Conservation (phyloP, 306 rosid species). For the Cicer yamashitae region DNA sequence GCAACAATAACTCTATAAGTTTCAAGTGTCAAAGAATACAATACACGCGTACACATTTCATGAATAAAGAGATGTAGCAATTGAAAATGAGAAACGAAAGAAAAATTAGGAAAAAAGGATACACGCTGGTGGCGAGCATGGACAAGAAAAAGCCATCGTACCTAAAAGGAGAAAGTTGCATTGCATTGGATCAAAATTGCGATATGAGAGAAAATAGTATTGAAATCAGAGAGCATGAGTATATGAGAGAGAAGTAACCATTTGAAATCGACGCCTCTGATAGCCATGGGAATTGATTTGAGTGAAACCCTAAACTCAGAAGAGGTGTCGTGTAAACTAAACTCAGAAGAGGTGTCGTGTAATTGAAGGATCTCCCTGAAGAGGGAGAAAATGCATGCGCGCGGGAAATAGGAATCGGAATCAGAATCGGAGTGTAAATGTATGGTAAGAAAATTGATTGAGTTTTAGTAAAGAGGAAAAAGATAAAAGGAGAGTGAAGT, state of each 20-base stretch:
- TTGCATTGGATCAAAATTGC: constrained; percentile 6
- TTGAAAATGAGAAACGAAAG: constrained; percentile 18
- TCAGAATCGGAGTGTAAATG: constrained; percentile 18
- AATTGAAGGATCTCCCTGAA: constrained; percentile 5
- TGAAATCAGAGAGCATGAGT: background rate
- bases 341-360: constrained; percentile 25
- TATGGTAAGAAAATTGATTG: background rate
- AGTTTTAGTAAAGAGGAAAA: background rate
- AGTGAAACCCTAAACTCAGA: constrained; percentile 50
- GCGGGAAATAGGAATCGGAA: constrained; percentile 29
- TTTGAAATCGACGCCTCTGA: constrained; percentile 95
- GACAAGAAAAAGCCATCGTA: constrained; percentile 96
- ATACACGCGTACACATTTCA: constrained; percentile 32
- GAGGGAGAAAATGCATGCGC: constrained; percentile 43
- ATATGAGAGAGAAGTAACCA: constrained; percentile 53
- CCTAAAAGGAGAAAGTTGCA: constrained; percentile 57
- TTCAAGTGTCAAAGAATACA: constrained; percentile 43
- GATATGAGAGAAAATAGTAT: background rate
- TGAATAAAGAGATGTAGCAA: background rate
- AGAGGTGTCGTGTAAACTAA: constrained; percentile 40
- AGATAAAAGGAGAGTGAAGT: background rate
- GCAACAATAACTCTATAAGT: constrained; percentile 78
- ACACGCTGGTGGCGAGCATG: constrained; percentile 99
- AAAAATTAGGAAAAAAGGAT: constrained; percentile 61
- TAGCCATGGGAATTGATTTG: constrained; percentile 64